Conservation (phyloP, 2,329 filamentous ascomycete species). For the Lecanicillium sp. region DNA sequence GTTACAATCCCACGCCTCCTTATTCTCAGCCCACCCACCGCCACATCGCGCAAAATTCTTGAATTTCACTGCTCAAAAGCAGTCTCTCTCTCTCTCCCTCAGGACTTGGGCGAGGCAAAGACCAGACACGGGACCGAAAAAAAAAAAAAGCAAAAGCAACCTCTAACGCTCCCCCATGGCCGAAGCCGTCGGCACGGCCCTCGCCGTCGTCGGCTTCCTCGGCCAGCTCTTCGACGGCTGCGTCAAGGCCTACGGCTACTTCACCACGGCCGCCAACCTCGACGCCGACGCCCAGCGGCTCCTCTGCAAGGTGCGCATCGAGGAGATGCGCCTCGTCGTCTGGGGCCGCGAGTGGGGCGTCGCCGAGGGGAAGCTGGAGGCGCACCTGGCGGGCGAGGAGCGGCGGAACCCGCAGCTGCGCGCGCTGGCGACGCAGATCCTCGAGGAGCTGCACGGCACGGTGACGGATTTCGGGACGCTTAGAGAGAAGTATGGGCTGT, state of each 20-base stretch:
- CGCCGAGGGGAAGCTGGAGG: constrained; percentile 38
- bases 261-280: constrained; percentile 36
- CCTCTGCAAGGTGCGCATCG: constrained; percentile 43
- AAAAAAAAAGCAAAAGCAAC: too few species aligned
- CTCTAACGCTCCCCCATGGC: constrained; percentile 19
- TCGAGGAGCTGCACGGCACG: constrained; percentile 36
- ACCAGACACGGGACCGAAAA: too few species aligned
- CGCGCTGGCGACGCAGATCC: constrained; percentile 34
- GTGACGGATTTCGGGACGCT: constrained; percentile 39
- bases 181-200: constrained; percentile 36
- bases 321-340: constrained; percentile 42
- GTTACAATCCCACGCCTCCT: too few species aligned
- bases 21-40: too few species aligned
- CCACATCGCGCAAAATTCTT: too few species aligned
- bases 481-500: constrained; percentile 36
- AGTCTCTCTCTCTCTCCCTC: too few species aligned
- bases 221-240: constrained; percentile 43
- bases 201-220: constrained; percentile 39
- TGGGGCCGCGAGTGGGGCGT: constrained; percentile 45
- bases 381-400: constrained; percentile 31
- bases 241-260: constrained; percentile 40
- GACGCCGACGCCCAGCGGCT: constrained; percentile 37
- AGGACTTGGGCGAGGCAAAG: too few species aligned
- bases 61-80: too few species aligned
- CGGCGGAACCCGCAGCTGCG: constrained; percentile 33